Evolutionary conservation across 2,329 filamentous ascomycete species (phyloP).

Genomic region (Phialocephala subalpina): DNA sequence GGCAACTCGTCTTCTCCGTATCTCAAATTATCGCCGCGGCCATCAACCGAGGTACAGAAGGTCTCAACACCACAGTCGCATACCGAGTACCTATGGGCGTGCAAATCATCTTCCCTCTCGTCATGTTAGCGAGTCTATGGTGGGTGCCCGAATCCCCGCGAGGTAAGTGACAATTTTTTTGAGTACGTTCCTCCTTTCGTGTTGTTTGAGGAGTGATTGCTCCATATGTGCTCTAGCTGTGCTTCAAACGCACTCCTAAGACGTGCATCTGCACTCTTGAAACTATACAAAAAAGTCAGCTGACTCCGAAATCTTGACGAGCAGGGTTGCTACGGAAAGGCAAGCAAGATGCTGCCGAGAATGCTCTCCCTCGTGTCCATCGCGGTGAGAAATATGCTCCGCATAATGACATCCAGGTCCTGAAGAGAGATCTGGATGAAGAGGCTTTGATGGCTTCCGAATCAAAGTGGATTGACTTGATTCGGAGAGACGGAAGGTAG

Average conservation of each 20-base stretch:
- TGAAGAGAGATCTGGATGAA: conserved; percentile 34
- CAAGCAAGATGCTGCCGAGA: conserved; percentile 41
- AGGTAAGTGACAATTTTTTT: no score
- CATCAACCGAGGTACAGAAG: neutral
- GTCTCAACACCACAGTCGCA: conserved; percentile 18
- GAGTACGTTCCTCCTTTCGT: no score
- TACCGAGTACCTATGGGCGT: conserved; percentile 46
- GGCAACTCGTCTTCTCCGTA: neutral
- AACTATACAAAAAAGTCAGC: no score
- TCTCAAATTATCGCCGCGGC: neutral
- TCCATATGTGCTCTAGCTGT: no score
- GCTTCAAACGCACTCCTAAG: no score
- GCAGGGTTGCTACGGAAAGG: conserved; percentile 46
- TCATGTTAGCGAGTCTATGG: conserved; percentile 36
- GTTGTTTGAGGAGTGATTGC: no score
- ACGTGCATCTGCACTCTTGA: no score
- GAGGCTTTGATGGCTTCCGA: conserved; percentile 40
- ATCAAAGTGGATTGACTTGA: conserved; percentile 49
- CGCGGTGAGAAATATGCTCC: conserved; percentile 45
- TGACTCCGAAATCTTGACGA: no score
- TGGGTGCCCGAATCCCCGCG: conserved; percentile 41
- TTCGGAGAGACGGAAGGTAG: conserved; percentile 55
- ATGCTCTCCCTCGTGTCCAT: conserved; percentile 47
- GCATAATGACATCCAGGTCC: conserved; percentile 36
- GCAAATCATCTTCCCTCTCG: conserved; percentile 34